Evolutionary conservation across 495 filamentous ascomycete species (phyloP).

Genomic region (Xylaria acuta): DNA sequence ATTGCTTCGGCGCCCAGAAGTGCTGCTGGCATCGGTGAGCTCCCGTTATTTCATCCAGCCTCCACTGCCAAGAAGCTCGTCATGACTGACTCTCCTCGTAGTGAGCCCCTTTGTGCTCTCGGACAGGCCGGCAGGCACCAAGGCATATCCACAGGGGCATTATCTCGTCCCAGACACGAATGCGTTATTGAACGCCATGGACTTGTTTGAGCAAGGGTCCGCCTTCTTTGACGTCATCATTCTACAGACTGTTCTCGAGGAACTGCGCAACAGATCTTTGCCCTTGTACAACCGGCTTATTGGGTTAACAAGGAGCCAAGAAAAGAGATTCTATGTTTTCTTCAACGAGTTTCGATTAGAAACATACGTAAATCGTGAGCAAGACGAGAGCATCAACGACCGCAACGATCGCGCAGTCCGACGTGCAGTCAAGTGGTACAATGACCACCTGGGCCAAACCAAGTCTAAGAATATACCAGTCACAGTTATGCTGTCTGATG

Average conservation of each 20-base stretch:
- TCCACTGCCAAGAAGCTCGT: neutral
- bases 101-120: conserved; percentile 86
- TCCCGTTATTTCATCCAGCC: neutral
- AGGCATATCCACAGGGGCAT: conserved; percentile 81
- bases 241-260: conserved; percentile 93
- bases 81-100: conserved; percentile 43
- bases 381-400: conserved; percentile 91
- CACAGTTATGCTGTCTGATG: conserved; percentile 93
- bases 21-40: conserved; percentile 75
- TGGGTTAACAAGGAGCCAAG: conserved; percentile 86
- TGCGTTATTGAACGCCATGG: conserved; percentile 93
- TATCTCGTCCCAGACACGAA: conserved; percentile 98
- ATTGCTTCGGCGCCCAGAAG: conserved; percentile 72
- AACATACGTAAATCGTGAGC: conserved; percentile 77
- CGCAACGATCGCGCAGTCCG: conserved; percentile 93
- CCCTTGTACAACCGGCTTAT: conserved; percentile 95
- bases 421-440: conserved; percentile 87
- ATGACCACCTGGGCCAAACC: conserved; percentile 72
- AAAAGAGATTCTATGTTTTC: conserved; percentile 97
- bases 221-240: conserved; percentile 96
- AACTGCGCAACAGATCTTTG: conserved; percentile 89
- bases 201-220: conserved; percentile 88
- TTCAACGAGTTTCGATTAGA: conserved; percentile 98
- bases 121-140: conserved; percentile 81
- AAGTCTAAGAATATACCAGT: conserved; percentile 69